Evolutionary conservation across 768 basidiomycete genomes (phyloP).

Genomic region (Russula sp.): DNA sequence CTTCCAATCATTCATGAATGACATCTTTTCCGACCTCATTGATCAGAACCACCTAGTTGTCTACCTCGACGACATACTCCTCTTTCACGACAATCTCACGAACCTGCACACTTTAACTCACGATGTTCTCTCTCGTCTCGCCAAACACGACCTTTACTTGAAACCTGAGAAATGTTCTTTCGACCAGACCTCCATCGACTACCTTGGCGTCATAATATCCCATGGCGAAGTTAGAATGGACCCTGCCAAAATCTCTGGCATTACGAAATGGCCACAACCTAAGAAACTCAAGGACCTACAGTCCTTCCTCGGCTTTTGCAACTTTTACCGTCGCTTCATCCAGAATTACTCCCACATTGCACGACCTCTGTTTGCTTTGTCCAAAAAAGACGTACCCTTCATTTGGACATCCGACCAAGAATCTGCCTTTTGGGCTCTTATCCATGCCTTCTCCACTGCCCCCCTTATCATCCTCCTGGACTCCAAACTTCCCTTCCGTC

Average conservation of each 20-base stretch:
- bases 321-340: neutral
- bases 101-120: neutral
- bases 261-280: neutral
- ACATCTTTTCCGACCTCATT: fast-evolving
- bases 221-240: neutral
- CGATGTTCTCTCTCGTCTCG: neutral
- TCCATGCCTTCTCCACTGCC: neutral
- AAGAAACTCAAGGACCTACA: neutral
- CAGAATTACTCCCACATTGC: neutral
- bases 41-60: neutral
- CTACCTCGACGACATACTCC: neutral
- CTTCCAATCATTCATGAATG: neutral
- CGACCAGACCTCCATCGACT: neutral
- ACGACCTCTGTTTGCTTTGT: fast-evolving
- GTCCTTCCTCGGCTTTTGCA: neutral
- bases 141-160: neutral
- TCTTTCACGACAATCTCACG: neutral
- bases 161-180: neutral
- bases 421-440: fast-evolving
- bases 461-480: neutral
- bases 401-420: fast-evolving
- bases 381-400: neutral
- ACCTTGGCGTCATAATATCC: neutral
- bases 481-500: fast-evolving
- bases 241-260: neutral